phyloP scores from a whole-genome alignment of 139 green algal genomes.

The Parachlorella kessleri region DNA sequence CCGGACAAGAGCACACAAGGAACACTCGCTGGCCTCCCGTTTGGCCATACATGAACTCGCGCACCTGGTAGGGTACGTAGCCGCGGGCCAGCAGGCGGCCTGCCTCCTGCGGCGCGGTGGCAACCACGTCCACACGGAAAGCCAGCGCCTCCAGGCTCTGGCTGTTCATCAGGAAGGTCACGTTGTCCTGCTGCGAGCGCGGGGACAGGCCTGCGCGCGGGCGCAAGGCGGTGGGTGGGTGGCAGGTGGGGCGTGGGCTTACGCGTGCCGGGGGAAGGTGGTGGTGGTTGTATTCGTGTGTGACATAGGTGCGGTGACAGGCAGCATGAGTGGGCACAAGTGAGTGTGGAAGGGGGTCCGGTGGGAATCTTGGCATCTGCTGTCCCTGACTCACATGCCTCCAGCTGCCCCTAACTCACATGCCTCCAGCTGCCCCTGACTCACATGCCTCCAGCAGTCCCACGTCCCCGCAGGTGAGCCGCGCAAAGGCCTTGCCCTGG shows the following conservation, averaged over 20 bases:
- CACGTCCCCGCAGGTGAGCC: slow-evolving; percentile 5
- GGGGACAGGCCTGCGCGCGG: neutral
- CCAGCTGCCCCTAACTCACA: too few relatives aligned
- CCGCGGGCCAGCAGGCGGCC: slow-evolving; percentile 41
- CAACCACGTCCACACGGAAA: slow-evolving; percentile 40
- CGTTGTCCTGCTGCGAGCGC: neutral
- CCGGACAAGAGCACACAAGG: neutral
- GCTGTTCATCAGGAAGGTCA: slow-evolving; percentile 53
- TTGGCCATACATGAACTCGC: too few relatives aligned
- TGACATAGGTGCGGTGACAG: too few relatives aligned
- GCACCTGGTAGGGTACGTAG: slow-evolving; percentile 24
- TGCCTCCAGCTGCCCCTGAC: neutral
- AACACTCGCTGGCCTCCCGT: neutral
- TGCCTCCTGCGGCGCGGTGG: neutral
- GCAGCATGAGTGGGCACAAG: too few relatives aligned
- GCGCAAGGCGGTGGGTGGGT: neutral
- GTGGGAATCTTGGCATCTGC: too few relatives aligned
- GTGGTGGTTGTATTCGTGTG: too few relatives aligned
- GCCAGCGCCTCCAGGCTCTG: slow-evolving; percentile 44
- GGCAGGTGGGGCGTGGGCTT: neutral
- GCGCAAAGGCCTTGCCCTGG: slow-evolving; percentile 45
- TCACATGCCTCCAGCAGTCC: slow-evolving; percentile 5
- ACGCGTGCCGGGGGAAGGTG: too few relatives aligned
- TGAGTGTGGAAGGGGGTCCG: too few relatives aligned
- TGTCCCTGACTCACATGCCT: too few relatives aligned